A percentile compares a stretch with the other conserved stretches of the same genome.
Evolutionary conservation across 495 filamentous ascomycete genomes (phyloP).

Genomic region (Pseudoneurospora amorphoporcata): DNA sequence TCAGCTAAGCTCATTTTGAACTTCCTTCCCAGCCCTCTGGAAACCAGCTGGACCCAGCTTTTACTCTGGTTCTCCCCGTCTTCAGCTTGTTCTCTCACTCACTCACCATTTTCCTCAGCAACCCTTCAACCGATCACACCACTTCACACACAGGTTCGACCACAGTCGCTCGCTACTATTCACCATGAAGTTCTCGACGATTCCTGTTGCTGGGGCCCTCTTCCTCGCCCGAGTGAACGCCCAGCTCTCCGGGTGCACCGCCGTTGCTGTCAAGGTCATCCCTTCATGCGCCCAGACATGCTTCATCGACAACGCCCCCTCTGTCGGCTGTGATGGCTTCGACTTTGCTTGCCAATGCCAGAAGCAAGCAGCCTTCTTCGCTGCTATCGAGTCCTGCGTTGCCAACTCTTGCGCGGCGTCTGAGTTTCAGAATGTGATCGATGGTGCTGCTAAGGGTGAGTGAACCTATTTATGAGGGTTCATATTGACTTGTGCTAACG

Average conservation of each 20-base stretch:
- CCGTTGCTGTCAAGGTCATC: constrained; percentile 17
- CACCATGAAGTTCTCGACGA: constrained; percentile 8
- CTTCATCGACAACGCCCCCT: constrained; percentile 16
- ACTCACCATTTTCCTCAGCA: neutral
- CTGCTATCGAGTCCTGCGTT: constrained; percentile 21
- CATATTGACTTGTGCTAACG: constrained; percentile 2
- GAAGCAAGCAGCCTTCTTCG: constrained; percentile 17
- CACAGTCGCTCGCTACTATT: neutral
- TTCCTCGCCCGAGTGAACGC: neutral
- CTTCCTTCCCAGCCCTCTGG: neutral
- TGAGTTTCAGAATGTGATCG: constrained; percentile 17
- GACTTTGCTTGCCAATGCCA: constrained; percentile 25
- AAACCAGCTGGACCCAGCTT: neutral
- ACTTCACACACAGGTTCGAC: neutral
- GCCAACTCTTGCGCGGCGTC: constrained; percentile 10
- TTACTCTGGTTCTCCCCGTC: neutral
- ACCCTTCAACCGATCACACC: neutral
- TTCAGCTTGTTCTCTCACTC: neutral
- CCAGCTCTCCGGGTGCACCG: constrained; percentile 10
- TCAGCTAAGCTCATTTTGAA: neutral
- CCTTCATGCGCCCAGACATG: constrained; percentile 23
- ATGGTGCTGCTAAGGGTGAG: constrained; percentile 15
- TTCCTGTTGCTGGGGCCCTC: constrained; percentile 1
- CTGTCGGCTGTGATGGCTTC: constrained; percentile 17
- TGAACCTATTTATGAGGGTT: neutral